phyloP scores from a whole-genome alignment of 1,139 yeast genomes.

The Pichia sp. region DNA sequence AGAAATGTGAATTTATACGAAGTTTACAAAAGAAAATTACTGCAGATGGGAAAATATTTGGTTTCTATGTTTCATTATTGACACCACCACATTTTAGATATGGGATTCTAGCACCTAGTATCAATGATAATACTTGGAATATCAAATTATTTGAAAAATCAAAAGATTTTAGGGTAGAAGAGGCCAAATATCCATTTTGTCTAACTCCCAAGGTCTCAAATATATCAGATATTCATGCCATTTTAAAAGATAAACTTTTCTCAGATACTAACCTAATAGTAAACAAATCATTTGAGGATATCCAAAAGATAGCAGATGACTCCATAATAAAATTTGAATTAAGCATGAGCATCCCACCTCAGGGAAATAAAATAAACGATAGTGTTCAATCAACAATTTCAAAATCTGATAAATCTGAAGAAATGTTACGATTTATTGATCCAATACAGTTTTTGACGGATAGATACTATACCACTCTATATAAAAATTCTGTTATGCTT shows the following conservation, averaged over 20 bases:
- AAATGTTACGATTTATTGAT: slow-evolving; percentile 15
- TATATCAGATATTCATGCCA: background rate
- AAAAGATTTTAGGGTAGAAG: background rate
- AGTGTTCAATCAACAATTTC: background rate
- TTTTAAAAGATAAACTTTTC: background rate
- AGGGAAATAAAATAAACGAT: background rate
- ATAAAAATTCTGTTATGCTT: slow-evolving; percentile 20
- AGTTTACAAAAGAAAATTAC: background rate
- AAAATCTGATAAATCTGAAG: background rate
- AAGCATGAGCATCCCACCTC: background rate
- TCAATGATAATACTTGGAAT: background rate
- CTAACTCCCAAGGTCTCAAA: background rate
- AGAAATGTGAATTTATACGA: background rate
- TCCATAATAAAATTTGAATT: background rate
- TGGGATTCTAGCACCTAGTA: background rate
- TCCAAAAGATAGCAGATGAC: background rate
- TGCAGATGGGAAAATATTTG: background rate
- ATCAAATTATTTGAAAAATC: background rate
- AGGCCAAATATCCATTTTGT: background rate
- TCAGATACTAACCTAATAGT: slow-evolving; percentile 1
- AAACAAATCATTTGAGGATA: slow-evolving; percentile 1
- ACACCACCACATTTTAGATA: background rate
- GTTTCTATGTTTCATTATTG: background rate
- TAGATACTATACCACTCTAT: slow-evolving; percentile 13
- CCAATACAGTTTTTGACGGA: slow-evolving; percentile 24